These are phyloP conservation scores for Thalassiosira hispida DNA, from an alignment of 352 stramenopile genomes.

Conservation along the genomic window DNA sequence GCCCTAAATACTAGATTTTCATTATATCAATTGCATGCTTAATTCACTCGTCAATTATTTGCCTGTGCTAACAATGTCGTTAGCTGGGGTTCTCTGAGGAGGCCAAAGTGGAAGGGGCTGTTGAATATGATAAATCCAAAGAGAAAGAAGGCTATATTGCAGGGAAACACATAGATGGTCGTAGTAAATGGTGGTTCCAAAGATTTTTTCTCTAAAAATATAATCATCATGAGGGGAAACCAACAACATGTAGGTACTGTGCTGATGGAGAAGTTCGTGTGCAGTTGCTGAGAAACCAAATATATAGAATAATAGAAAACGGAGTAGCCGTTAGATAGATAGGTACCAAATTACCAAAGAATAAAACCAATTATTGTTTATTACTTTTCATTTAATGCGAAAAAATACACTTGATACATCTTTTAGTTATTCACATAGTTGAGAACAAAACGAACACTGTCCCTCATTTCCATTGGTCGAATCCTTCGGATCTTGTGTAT, in stretches of 20 bases:
- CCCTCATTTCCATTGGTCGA: conserved; percentile 28
- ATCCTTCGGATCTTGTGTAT: conserved; percentile 80
- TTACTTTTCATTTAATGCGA: conserved; percentile 3
- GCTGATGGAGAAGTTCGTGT: too few relatives aligned
- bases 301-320: too few relatives aligned
- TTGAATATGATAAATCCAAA: conserved; percentile 82
- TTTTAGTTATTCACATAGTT: conserved; percentile 35
- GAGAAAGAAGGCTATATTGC: conserved; percentile 81
- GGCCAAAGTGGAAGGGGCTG: conserved; percentile 64
- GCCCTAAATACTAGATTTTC: background rate
- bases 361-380: background rate
- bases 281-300: too few relatives aligned
- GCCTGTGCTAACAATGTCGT: background rate
- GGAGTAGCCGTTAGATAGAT: too few relatives aligned
- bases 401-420: background rate
- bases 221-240: too few relatives aligned
- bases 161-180: conserved; percentile 81
- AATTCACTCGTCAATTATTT: background rate
- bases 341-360: too few relatives aligned
- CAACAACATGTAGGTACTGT: too few relatives aligned
- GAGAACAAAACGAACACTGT: conserved; percentile 30
- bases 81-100: conserved; percentile 75
- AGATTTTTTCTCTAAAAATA: too few relatives aligned
- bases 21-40: background rate
- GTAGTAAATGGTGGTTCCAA: conserved; percentile 80